Base-by-base conservation (phyloP, 2,329 filamentous ascomycete species). In the Botrytis byssoidea region DNA sequence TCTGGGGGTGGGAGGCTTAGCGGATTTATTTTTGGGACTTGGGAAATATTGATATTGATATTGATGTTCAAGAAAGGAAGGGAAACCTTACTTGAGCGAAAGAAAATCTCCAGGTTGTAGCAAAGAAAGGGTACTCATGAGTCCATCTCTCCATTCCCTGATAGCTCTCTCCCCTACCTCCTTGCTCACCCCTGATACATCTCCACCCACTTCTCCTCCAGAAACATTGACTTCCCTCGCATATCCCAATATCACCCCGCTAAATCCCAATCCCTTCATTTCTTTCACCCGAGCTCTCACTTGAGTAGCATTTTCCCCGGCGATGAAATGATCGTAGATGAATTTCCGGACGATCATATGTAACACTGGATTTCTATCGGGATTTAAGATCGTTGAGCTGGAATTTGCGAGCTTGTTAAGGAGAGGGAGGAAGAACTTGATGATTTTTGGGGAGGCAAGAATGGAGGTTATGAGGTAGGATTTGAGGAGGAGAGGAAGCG, bases 261-360 rank as follows among this genome's bases (percentile, higher is more conserved):
- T 88, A 80, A 93, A 97, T 2, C 94, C 94, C 71, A 94, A 89
- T 35, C 85, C 82, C 82, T 93, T 92, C 40, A 96, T 85, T 6
- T 86, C 84, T 2, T 85, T 80, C 44, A 93, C 88, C 0, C 91
- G 93, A 51, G 81, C 83, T 60, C 85, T 84, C 4, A 96, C 91
- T 82, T 97, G 92, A 5, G 81, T 79, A 0, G 87, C 85, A 69
- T 88, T 91, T 82, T 93, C 91, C 37, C 94, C 94, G 0, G 93
- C 93, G 81, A 94, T 97, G 82, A 97, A 97, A 79, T 97, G 94
- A 42, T 91, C 90, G 81, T 97, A 97, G 77, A 97, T 93, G 0
- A 93, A 95, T 80, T 90, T 89, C 81, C 93, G 93, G 63, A 97
- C 85, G 44, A 93, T 79, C 73, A 85, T 87, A 65, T 89, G 87